Evolutionary conservation across 1,139 yeast species (phyloP).

Genomic region (Lodderomyces beijingensis): DNA sequence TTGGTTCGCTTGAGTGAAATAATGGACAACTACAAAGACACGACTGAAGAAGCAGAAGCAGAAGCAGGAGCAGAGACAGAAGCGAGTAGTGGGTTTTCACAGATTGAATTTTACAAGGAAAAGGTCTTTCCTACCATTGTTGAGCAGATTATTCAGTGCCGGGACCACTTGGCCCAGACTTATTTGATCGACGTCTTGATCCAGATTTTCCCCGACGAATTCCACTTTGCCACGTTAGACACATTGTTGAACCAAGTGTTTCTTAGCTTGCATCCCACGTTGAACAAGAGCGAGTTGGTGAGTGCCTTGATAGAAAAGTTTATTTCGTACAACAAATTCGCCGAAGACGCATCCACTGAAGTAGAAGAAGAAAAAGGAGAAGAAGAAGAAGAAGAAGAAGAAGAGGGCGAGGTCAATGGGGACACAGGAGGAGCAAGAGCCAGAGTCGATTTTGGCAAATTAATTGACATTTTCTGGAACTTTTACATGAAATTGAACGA

Average conservation of each 20-base stretch:
- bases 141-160: conserved; percentile 90
- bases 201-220: conserved; percentile 92
- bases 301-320: conserved; percentile 71
- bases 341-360: conserved; percentile 17
- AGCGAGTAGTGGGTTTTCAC: too few species aligned
- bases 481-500: conserved; percentile 54
- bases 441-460: conserved; percentile 14
- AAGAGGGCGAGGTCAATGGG: conserved; percentile 2
- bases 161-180: conserved; percentile 88
- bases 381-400: conserved; percentile 4
- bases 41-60: conserved; percentile 30
- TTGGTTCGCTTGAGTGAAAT: conserved; percentile 84
- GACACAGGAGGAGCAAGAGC: background rate
- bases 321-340: conserved; percentile 47
- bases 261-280: conserved; percentile 60
- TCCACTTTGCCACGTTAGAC: conserved; percentile 74
- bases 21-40: conserved; percentile 58
- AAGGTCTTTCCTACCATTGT: conserved; percentile 73
- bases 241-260: conserved; percentile 63
- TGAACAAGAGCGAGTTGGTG: conserved; percentile 63
- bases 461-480: conserved; percentile 62
- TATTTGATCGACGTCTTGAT: conserved; percentile 84
- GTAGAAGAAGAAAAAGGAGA: conserved; percentile 2
- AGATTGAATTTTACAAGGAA: conserved; percentile 50
- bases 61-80: too few species aligned